Percentiles rank a stretch among this genome's conserved stretches.
Evolutionary conservation across 768 basidiomycete species (phyloP).

Genomic region (Amanita molliuscula): DNA sequence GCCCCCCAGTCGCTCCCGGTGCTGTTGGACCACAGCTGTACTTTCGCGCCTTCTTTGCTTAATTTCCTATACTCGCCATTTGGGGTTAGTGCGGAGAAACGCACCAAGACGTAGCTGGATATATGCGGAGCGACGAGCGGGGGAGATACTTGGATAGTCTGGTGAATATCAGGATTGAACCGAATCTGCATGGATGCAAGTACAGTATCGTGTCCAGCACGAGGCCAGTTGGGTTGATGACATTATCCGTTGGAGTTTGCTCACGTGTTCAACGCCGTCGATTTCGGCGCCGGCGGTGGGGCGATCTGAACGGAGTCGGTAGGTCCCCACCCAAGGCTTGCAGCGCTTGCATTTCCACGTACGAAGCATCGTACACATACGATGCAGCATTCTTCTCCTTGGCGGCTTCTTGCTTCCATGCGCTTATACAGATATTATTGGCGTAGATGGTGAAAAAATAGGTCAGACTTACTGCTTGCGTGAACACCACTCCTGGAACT

Average conservation of each 20-base stretch:
- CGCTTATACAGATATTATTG: background rate
- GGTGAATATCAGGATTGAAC: constrained; percentile 29
- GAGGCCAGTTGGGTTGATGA: constrained; percentile 5
- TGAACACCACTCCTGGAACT: constrained; percentile 37
- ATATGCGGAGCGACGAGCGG: constrained; percentile 10
- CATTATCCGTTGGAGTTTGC: constrained; percentile 9
- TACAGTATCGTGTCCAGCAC: background rate
- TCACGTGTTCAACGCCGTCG: constrained; percentile 1
- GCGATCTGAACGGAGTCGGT: background rate
- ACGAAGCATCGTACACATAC: background rate
- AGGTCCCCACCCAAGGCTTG: background rate
- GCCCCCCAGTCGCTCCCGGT: constrained; percentile 21
- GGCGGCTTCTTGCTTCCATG: background rate
- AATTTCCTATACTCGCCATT: constrained; percentile 21
- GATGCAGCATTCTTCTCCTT: background rate
- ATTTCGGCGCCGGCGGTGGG: background rate
- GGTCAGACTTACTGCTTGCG: constrained; percentile 39
- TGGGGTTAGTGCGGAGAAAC: constrained; percentile 26
- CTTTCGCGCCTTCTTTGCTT: constrained; percentile 17
- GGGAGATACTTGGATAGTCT: constrained; percentile 17
- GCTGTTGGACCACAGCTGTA: constrained; percentile 36
- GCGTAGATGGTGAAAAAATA: background rate
- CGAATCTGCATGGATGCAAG: constrained; percentile 20
- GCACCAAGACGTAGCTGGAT: constrained; percentile 15
- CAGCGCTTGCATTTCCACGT: background rate